Base-by-base conservation (phyloP, 1,284 basidiomycete genomes). In the Prillingera fragicola region DNA sequence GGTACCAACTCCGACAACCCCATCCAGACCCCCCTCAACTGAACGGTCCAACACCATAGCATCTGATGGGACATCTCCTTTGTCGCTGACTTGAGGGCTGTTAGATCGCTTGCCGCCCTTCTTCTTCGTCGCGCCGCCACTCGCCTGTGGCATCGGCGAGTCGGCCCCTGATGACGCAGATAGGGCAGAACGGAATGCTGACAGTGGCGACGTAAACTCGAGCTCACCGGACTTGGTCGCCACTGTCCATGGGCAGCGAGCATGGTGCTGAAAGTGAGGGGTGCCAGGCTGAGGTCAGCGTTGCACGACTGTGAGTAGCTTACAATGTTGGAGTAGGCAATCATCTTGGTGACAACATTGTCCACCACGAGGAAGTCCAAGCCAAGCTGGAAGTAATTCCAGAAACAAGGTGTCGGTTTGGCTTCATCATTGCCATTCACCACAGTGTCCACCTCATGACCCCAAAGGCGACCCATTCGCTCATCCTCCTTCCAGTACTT, bases 301-400 rank as follows among this genome's bases (percentile, higher is more conserved):
- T 18, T 6, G 17, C n/a, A 18, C 21, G 23, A 26, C 13, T 14
- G 25, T 10, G 21, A 17, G 17, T 7, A 38, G 39, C 84, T 63
- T 58, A 89, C 88, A 49, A 89, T 79, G 57, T 91, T 92, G 1
- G 87, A 81, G 62, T 92, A 86, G 4, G 87, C 70, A 19, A 91
- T 75, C 34, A 91, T 83, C 75, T 92, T 92, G 61, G 77, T 79
- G n/a, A 91, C 84, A 3, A 78, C 58, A 59, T 61, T 59, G 15
- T 83, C 82, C 3, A 81, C 83, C 26, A 91, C 75, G 18, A 89
- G 75, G 54, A 90, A 85, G 62, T 92, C 88, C 10, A 92, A 69
- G 1, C 88, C 88, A 59, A 87, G 80, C 57, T 88, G 84, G 55
- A 91, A 88, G 63, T 91, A 92, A 62, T 91, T 91, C 73, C 87